Evolutionary conservation across 305 asterid genomes (phyloP), one percentile per base, ranked within the genome.

Genomic region (Striga hermonthica): DNA sequence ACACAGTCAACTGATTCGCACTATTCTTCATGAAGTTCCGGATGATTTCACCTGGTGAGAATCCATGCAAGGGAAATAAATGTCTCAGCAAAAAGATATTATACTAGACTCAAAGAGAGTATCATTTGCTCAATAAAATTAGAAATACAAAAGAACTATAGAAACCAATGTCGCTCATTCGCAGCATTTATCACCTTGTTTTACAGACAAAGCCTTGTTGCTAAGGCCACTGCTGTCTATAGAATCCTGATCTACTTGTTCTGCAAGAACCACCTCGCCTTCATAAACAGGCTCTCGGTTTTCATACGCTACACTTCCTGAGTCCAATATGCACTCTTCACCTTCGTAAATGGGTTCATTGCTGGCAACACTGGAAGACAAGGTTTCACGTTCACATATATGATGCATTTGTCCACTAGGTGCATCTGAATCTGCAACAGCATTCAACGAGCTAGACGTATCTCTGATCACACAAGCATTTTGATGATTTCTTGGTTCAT

Each of bases 311-410:
- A 64, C 72, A 57, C 79, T 59, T 70, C 76, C 74, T 38, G 95
- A 80, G 76, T 83, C 95, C 81, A 90, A 72, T 75, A 90, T 93
- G 70, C 86, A 65, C 50, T 93, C 97, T 79, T 90, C 97, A n/a
- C 97, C 98, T 82, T 90, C 98, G 75, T 89, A 93, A 36, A 90
- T 81, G 58, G 95, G 96, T 68, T 90, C 97, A 35, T 72, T 74
- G 59, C 71, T 80, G 71, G 76, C 84, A 15, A 81, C 68, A 69
- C 76, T 69, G 37, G 87, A 74, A 61, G 80, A 64, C 37, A 79
- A 67, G 59, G 82, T 60, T 77, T 80, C 78, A 39, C 80, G 62
- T 71, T 79, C 85, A 63, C 65, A 80, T 52, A 52, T 64, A 38
- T 64, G 64, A 71, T 65, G 80, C 56, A 41, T 75, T 75, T 62